Conservation (phyloP, 352 stramenopile genomes). For the Phytophthora pluvialis region DNA sequence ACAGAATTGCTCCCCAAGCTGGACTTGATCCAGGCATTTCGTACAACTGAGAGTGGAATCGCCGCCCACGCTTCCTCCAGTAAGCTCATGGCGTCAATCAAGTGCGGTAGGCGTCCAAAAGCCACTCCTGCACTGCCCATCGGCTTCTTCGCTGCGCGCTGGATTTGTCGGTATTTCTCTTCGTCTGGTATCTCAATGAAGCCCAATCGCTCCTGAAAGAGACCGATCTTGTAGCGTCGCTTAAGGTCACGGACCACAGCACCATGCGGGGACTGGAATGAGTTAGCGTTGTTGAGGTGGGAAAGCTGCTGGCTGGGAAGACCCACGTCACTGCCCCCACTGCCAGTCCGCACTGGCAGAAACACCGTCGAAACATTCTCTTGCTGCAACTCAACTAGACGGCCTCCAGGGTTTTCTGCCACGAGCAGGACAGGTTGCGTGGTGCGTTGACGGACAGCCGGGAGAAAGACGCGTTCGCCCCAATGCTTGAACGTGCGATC, state of each 20-base stretch:
- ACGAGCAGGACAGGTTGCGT: slow-evolving; percentile 51
- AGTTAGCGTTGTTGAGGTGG: neutral
- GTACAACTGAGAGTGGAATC: slow-evolving; percentile 31
- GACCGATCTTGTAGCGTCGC: slow-evolving; percentile 52
- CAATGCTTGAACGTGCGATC: slow-evolving; percentile 60
- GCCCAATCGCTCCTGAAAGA: slow-evolving; percentile 54
- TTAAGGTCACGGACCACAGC: slow-evolving; percentile 56
- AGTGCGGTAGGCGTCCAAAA: slow-evolving; percentile 46
- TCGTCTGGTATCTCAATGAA: slow-evolving; percentile 49
- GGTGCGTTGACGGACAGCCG: slow-evolving; percentile 50
- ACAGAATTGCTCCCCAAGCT: slow-evolving; percentile 24
- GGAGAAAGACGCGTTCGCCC: slow-evolving; percentile 55
- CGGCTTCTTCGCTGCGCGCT: slow-evolving; percentile 49
- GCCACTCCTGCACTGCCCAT: slow-evolving; percentile 38
- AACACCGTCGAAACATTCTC: slow-evolving; percentile 52
- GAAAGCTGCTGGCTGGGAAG: neutral
- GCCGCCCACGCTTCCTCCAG: slow-evolving; percentile 49
- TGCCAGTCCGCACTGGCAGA: slow-evolving; percentile 34
- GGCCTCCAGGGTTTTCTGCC: slow-evolving; percentile 51
- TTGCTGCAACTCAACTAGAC: slow-evolving; percentile 42
- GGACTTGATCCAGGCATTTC: slow-evolving; percentile 42
- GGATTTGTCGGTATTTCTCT: slow-evolving; percentile 48
- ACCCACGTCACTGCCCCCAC: neutral
- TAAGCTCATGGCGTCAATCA: slow-evolving; percentile 52
- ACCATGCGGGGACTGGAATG: slow-evolving; percentile 44